Percentiles rank a stretch among this genome's conserved stretches.
Evolutionary conservation across 169 alveolate genomes (phyloP).

Genomic region (Cryptosporidium sp.): DNA sequence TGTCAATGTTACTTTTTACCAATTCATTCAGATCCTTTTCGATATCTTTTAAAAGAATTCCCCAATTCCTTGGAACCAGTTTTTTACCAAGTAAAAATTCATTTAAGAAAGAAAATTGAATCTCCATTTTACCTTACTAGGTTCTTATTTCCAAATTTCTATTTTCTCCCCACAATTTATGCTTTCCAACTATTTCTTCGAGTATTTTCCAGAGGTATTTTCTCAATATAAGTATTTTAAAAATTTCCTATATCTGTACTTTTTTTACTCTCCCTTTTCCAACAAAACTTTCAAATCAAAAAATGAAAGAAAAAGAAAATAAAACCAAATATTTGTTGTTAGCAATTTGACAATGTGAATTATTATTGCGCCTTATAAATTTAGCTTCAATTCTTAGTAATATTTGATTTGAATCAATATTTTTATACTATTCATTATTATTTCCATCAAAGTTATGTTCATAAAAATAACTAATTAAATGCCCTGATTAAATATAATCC

Average conservation of each 20-base stretch:
- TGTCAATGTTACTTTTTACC: neutral
- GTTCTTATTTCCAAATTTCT: neutral
- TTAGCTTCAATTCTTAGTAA: too few relatives aligned
- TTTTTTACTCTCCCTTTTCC: neutral
- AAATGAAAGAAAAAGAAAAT: too few relatives aligned
- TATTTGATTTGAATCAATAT: too few relatives aligned
- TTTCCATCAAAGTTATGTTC: neutral
- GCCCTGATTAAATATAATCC: neutral
- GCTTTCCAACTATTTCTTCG: neutral
- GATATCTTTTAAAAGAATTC: constrained; percentile 10
- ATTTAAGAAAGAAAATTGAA: constrained; percentile 9
- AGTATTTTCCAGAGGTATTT: too few relatives aligned
- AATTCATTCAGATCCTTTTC: neutral
- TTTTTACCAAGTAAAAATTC: constrained; percentile 22
- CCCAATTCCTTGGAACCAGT: constrained; percentile 34
- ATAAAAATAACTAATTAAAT: neutral
- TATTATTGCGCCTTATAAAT: neutral
- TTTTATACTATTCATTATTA: neutral
- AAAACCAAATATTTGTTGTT: too few relatives aligned
- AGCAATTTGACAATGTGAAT: neutral
- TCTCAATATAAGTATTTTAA: too few relatives aligned
- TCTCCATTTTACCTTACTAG: constrained; percentile 12
- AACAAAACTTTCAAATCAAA: too few relatives aligned
- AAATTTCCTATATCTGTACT: neutral
- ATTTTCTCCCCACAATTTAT: neutral